Evolutionary conservation across 192 early-diverging fungal species (phyloP).

Genomic region (Coemansia sp.): DNA sequence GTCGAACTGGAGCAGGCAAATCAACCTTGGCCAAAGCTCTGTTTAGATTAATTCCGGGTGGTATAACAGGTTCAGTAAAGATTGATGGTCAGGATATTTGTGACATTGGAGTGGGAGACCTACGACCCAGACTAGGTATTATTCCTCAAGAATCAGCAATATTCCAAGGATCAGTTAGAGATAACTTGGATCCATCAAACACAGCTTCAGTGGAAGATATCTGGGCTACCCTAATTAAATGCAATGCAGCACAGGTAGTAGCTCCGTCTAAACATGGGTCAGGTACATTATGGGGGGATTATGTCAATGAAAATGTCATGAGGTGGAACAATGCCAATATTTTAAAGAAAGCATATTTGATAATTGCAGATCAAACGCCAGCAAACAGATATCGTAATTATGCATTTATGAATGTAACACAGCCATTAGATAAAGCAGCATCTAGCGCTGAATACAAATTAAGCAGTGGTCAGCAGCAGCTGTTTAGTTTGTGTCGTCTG

Average conservation of each 20-base stretch:
- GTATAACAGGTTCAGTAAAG: constrained; percentile 30
- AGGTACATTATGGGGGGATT: no score
- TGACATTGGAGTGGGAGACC: constrained; percentile 58
- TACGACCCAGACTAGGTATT: constrained; percentile 56
- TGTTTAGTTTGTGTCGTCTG: no score
- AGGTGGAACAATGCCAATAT: no score
- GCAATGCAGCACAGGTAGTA: background rate
- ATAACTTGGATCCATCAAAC: constrained; percentile 66
- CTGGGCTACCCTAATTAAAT: constrained; percentile 58
- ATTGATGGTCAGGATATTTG: constrained; percentile 59
- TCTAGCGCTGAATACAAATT: background rate
- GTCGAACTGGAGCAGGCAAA: constrained; percentile 60
- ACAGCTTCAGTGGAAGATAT: constrained; percentile 57
- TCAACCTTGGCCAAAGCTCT: constrained; percentile 57
- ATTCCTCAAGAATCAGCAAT: constrained; percentile 68
- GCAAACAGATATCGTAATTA: no score
- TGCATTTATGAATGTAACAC: no score
- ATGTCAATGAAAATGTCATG: no score
- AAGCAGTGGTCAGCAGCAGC: background rate
- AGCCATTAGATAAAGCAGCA: background rate
- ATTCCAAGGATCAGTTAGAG: constrained; percentile 64
- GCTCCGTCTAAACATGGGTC: background rate
- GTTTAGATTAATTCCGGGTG: constrained; percentile 60
- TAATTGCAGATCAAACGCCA: background rate
- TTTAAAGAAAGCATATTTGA: background rate